phyloP scores from a whole-genome alignment of 2,329 filamentous ascomycete genomes.

The Dactylellina haptotyla region DNA sequence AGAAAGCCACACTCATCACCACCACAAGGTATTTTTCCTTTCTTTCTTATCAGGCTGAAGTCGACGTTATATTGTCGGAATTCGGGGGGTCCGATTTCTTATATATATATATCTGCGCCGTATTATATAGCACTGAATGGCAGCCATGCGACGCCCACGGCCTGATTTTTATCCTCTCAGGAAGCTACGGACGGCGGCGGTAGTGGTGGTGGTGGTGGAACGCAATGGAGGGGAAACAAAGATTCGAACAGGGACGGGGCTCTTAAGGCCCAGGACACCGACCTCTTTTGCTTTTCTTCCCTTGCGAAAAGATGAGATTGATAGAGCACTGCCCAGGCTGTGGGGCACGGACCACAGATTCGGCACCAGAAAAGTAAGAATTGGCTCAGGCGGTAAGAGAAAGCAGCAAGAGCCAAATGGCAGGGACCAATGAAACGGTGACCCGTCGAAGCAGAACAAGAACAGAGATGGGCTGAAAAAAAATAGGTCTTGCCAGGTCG shows the following conservation, averaged over 20 bases:
- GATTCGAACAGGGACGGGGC: conserved; percentile 7
- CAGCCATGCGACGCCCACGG: no score
- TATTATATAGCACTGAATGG: no score
- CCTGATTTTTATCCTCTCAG: no score
- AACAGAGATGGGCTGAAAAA: conserved; percentile 5
- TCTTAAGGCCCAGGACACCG: not conserved
- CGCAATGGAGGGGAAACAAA: no score
- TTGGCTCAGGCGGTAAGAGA: conserved; percentile 19
- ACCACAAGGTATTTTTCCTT: no score
- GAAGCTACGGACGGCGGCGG: no score
- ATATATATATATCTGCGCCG: not conserved
- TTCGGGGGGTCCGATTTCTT: conserved; percentile 26
- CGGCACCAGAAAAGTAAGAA: conserved; percentile 6
- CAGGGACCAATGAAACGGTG: conserved; percentile 16
- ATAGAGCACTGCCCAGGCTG: conserved; percentile 17
- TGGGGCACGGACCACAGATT: conserved; percentile 36
- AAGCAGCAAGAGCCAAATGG: conserved; percentile 15
- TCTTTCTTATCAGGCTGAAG: conserved; percentile 50
- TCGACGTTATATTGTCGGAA: conserved; percentile 23
- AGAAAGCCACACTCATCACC: no score
- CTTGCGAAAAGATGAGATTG: not conserved
- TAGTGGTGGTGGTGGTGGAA: conserved; percentile 5
- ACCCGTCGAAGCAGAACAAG: not conserved
- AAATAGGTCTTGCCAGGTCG: conserved; percentile 17
- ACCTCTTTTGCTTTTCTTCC: not conserved